Base-by-base conservation (phyloP, 257 asterid species). In the Galeopsis tetrahit region DNA sequence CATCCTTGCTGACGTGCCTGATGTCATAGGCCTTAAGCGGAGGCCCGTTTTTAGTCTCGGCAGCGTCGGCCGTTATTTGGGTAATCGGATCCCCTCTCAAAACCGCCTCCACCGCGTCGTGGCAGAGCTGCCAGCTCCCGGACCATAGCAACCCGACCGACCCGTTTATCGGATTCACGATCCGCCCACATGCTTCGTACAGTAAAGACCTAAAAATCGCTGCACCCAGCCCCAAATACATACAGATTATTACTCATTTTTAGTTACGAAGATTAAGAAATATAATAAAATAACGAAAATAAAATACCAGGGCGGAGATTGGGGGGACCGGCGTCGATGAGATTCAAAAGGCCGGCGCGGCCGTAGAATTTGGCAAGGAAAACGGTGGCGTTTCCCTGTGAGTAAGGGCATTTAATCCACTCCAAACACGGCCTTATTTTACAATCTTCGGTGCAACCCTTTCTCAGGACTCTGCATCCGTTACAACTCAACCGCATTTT, bases 331-430 rank as follows among this genome's bases (percentile, higher is more conserved):
- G 92, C 96, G 82, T 92, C 82, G 66, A 92, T 78, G 59, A 92
- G 93, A 81, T 90, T 88, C 80, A 92, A 68, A 7, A 92, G 90
- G 6, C 98, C 96, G 10, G 97, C 96, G 17, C 97, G 96, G 80
- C 98, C 98, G 77, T 90, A 92, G 72, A 90, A 92, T 69, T 92
- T 92, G 33, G 97, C 95, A 2, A 92, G 84, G 82, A 90, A 92
- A 58, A 92, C 90, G 65, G 97, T 90, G 72, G 98, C 98, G 78
- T 84, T 79, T 63, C 96, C 95, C 67, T 92, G 98, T 1, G 97
- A 82, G 0, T 84, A 85, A 0, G 98, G 83, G 75, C 15, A 63
- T 67, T 80, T 82, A 66, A 90, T 90, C 96, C 97, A 90, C 3
- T 90, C 90, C 73, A 92, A 82, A 73, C 98, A 90, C 2, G 94